Percentiles rank a stretch among this genome's conserved stretches.
Evolutionary conservation across 139 green algal genomes (phyloP).

Genomic region (Penium margaritaceum): DNA sequence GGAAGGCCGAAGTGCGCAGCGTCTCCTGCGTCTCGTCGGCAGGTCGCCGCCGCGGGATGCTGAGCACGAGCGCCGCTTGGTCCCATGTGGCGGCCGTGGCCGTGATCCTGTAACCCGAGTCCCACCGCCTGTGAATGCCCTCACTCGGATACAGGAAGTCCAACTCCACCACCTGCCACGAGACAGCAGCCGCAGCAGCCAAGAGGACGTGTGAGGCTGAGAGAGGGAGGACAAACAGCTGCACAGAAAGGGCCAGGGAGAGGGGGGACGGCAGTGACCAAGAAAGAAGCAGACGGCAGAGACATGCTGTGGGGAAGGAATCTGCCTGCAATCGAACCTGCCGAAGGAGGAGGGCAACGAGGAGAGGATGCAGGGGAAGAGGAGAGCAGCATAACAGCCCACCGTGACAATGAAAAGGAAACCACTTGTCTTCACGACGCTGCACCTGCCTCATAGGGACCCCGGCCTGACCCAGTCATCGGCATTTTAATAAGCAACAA

Average conservation of each 20-base stretch:
- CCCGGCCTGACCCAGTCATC: too few species aligned
- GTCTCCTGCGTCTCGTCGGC: constrained; percentile 96
- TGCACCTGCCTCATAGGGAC: too few species aligned
- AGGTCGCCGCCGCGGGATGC: constrained; percentile 70
- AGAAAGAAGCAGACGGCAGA: neutral
- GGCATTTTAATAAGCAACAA: too few species aligned
- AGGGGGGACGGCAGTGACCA: neutral
- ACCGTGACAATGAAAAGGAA: too few species aligned
- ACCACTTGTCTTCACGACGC: too few species aligned
- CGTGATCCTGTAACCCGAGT: constrained; percentile 92
- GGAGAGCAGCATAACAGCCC: too few species aligned
- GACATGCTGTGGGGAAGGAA: neutral
- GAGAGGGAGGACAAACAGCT: too few species aligned
- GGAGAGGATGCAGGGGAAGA: too few species aligned
- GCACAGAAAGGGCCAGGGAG: too few species aligned
- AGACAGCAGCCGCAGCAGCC: neutral
- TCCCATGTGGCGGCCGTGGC: constrained; percentile 88
- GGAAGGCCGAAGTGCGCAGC: constrained; percentile 87
- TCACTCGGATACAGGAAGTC: constrained; percentile 98
- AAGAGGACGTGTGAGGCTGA: too few species aligned
- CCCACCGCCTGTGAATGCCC: constrained; percentile 92
- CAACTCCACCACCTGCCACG: constrained; percentile 82
- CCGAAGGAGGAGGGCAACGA: too few species aligned
- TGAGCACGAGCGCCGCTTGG: constrained; percentile 77
- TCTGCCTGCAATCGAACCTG: too few species aligned